These are phyloP conservation scores for Lizonia empirigonia DNA, from an alignment of 2,329 filamentous ascomycete species.

Conservation along the genomic window DNA sequence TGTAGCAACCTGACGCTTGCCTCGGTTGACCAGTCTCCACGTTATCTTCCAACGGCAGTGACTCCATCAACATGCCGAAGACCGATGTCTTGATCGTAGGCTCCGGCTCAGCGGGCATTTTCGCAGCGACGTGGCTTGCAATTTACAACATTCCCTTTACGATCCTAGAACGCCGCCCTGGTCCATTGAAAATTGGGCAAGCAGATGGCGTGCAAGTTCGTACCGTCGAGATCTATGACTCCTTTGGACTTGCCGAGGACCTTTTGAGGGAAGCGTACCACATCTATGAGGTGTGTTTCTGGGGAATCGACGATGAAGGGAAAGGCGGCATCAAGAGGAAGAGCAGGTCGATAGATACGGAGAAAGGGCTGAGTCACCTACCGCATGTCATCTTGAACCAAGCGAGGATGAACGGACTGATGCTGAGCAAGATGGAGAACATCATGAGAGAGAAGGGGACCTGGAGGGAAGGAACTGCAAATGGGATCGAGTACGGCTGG, in stretches of 20 bases:
- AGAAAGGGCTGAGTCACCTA: constrained; percentile 65
- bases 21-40: background rate
- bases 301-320: constrained; percentile 40
- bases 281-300: constrained; percentile 66
- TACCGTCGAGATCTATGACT: constrained; percentile 75
- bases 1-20: background rate
- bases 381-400: constrained; percentile 74
- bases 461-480: constrained; percentile 28
- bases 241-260: constrained; percentile 68
- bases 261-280: constrained; percentile 69
- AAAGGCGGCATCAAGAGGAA: constrained; percentile 50
- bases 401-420: constrained; percentile 67
- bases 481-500: constrained; percentile 61
- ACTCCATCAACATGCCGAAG: constrained; percentile 28
- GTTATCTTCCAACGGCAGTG: background rate
- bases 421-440: constrained; percentile 59
- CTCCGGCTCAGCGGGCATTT: constrained; percentile 66
- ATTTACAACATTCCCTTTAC: constrained; percentile 61
- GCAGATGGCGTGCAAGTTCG: constrained; percentile 70
- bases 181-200: constrained; percentile 63
- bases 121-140: constrained; percentile 65
- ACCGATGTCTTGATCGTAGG: constrained; percentile 66
- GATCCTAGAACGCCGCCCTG: constrained; percentile 62
- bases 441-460: constrained; percentile 33
- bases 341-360: constrained; percentile 60